Percentiles rank a stretch among this genome's conserved stretches.
phyloP scores from a whole-genome alignment of 176 grass and related monocot species.

The Zea mays region DNA sequence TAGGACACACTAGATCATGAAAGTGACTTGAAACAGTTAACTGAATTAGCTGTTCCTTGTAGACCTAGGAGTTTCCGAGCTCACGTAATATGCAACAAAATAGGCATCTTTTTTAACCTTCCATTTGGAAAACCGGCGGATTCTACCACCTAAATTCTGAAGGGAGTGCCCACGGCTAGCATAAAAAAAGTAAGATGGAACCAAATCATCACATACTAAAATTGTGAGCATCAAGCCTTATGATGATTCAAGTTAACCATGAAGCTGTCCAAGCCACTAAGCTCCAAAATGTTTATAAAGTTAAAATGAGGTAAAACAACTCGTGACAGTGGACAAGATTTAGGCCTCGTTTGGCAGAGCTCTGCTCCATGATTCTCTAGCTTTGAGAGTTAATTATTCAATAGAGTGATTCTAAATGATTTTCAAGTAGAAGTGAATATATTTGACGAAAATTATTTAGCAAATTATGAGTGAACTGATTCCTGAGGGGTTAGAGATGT shows the following conservation, averaged over 20 bases:
- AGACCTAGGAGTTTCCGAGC: background rate
- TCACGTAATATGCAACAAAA: slow-evolving; percentile 11
- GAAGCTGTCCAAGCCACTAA: background rate
- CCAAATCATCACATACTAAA: slow-evolving; percentile 7
- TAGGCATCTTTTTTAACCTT: background rate
- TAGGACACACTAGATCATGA: slow-evolving; percentile 17
- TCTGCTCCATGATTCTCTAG: too few species aligned
- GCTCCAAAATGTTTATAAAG: background rate
- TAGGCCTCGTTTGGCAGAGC: too few species aligned
- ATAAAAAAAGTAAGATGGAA: background rate
- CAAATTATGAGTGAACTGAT: too few species aligned
- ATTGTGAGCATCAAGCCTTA: background rate
- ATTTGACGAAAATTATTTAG: too few species aligned
- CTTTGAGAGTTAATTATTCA: too few species aligned
- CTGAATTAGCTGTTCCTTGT: slow-evolving; percentile 10
- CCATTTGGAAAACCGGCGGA: background rate
- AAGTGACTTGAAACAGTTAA: slow-evolving; percentile 32
- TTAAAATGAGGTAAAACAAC: background rate
- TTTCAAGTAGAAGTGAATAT: too few species aligned
- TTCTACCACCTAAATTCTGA: slow-evolving; percentile 1
- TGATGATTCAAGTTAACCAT: background rate
- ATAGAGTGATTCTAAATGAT: too few species aligned
- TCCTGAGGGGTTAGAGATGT: too few species aligned
- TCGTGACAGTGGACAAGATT: background rate
- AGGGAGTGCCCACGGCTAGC: background rate